phyloP scores from a whole-genome alignment of 345 rosid species.

The Streptanthus diversifolius region DNA sequence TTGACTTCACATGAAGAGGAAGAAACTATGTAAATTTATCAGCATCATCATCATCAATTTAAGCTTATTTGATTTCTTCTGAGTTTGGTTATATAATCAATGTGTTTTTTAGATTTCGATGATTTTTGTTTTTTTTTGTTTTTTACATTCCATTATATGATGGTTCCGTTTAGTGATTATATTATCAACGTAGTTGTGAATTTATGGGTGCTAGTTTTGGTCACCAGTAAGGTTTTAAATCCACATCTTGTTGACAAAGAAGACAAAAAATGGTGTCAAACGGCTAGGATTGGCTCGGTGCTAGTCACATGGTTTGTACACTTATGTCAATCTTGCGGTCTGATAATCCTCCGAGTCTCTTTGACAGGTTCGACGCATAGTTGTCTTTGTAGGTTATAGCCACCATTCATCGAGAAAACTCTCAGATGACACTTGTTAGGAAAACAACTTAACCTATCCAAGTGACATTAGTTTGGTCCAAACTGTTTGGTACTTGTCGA shows the following conservation, averaged over 20 bases:
- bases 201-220: neutral
- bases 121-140: too few species aligned
- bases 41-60: neutral
- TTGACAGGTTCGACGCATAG: too few species aligned
- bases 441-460: too few species aligned
- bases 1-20: neutral
- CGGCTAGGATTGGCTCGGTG: neutral
- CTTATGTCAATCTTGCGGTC: too few species aligned
- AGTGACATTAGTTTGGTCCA: too few species aligned
- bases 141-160: neutral
- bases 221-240: neutral
- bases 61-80: constrained; percentile 13
- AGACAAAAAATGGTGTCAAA: neutral
- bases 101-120: neutral
- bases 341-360: too few species aligned
- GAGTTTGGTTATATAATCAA: neutral
- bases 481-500: too few species aligned
- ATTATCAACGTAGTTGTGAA: neutral
- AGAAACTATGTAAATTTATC: neutral
- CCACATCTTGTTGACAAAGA: neutral
- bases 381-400: too few species aligned
- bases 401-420: too few species aligned
- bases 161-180: neutral
- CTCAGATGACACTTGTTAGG: too few species aligned
- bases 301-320: neutral